These are phyloP conservation scores for Amoebophrya sp. DNA, from an alignment of 169 alveolate genomes.

Conservation along the genomic window DNA sequence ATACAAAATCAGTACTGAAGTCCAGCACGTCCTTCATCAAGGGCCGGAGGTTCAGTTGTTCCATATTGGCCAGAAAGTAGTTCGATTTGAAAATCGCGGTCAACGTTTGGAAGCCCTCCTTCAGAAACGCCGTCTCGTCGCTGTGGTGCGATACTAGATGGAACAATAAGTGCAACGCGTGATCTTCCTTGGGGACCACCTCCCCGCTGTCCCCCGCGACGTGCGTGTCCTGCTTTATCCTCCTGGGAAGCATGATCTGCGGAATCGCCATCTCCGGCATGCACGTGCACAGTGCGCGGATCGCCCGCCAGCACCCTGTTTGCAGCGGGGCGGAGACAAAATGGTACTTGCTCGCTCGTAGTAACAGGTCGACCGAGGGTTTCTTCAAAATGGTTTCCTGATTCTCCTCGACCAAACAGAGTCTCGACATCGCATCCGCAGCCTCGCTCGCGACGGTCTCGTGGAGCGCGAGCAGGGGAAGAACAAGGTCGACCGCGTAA, in stretches of 20 bases:
- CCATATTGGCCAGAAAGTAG: too few species aligned
- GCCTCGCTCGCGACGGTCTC: neutral
- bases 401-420: neutral
- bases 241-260: too few species aligned
- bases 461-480: neutral
- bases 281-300: neutral
- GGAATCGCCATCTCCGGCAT: too few species aligned
- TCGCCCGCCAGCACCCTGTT: neutral
- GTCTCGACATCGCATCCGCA: neutral
- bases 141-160: neutral
- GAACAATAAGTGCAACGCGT: neutral
- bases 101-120: neutral
- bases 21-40: neutral
- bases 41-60: neutral
- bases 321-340: neutral
- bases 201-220: too few species aligned
- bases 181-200: too few species aligned
- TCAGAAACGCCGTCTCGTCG: neutral
- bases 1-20: neutral
- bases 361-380: neutral
- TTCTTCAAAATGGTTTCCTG: neutral
- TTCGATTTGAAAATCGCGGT: neutral
- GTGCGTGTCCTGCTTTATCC: too few species aligned
- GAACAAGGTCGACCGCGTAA: neutral
- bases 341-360: neutral